These are phyloP conservation scores for Paxillus involutus DNA, from an alignment of 768 basidiomycete species.

Conservation along the genomic window DNA sequence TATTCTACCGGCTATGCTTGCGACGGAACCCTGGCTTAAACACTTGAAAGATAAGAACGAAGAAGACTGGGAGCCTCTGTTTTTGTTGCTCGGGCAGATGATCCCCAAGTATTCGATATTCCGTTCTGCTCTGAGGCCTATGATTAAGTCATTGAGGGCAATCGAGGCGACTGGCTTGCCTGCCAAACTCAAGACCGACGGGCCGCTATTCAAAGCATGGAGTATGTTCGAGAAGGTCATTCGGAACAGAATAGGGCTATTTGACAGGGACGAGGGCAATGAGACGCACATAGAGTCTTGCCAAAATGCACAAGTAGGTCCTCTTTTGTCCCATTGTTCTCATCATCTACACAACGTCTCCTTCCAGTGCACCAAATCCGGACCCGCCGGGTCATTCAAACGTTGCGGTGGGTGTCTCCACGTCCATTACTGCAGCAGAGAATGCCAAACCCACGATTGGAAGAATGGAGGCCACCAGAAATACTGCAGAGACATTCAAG, in stretches of 20 bases:
- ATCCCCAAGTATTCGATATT: constrained; percentile 29
- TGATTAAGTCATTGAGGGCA: constrained; percentile 12
- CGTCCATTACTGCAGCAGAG: constrained; percentile 30
- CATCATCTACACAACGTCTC: background rate
- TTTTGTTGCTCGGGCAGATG: constrained; percentile 21
- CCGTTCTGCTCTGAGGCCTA: constrained; percentile 15
- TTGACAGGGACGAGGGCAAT: constrained; percentile 1
- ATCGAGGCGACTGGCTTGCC: constrained; percentile 13
- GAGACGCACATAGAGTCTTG: constrained; percentile 22
- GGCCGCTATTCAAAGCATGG: constrained; percentile 21
- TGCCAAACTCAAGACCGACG: constrained; percentile 13
- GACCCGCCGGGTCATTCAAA: constrained; percentile 26
- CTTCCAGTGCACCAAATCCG: constrained; percentile 24
- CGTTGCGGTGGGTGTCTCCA: constrained; percentile 28
- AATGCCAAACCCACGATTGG: constrained; percentile 32
- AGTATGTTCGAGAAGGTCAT: constrained; percentile 18
- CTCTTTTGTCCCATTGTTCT: background rate
- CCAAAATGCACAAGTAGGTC: constrained; percentile 24
- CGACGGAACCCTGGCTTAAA: constrained; percentile 25
- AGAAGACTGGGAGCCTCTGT: constrained; percentile 31
- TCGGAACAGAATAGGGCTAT: constrained; percentile 12
- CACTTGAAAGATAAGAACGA: constrained; percentile 14
- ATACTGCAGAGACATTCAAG: constrained; percentile 28
- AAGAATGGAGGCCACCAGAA: constrained; percentile 25
- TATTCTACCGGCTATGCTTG: constrained; percentile 25